These are phyloP conservation scores for Eutypella sp. DNA, from an alignment of 2,329 filamentous ascomycete genomes.

Conservation along the genomic window DNA sequence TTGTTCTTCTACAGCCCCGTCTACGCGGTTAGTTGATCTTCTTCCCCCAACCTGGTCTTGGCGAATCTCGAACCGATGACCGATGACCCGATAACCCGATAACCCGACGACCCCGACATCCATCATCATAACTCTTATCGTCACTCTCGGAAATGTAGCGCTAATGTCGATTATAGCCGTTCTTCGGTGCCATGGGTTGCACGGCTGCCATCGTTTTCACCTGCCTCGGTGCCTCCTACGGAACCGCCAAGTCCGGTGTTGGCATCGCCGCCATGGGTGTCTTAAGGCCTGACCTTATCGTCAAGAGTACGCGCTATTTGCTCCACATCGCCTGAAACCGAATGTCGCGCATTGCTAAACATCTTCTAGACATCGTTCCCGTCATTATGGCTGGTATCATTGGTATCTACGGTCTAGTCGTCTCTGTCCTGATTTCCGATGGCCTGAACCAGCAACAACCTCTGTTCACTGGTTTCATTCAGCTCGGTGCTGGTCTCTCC, in stretches of 20 bases:
- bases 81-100: no score
- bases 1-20: constrained; percentile 65
- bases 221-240: constrained; percentile 94
- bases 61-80: constrained; percentile 16
- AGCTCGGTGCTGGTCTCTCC: constrained; percentile 76
- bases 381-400: constrained; percentile 99
- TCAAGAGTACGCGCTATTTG: constrained; percentile 75
- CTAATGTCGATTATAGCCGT: constrained; percentile 46
- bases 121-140: not conserved
- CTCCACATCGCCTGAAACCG: constrained; percentile 3
- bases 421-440: constrained; percentile 82
- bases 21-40: constrained; percentile 82
- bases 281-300: constrained; percentile 92
- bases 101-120: no score
- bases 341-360: constrained; percentile 23
- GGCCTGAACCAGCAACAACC: constrained; percentile 66
- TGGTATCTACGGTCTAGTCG: constrained; percentile 93
- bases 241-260: constrained; percentile 98
- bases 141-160: not conserved
- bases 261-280: constrained; percentile 99
- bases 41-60: constrained; percentile 15
- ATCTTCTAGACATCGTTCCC: constrained; percentile 80
- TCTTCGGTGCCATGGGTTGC: constrained; percentile 84
- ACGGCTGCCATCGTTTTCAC: constrained; percentile 92
- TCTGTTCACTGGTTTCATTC: constrained; percentile 79